Conservation (phyloP, 2,329 filamentous ascomycete genomes). For the Botrytis squamosa region DNA sequence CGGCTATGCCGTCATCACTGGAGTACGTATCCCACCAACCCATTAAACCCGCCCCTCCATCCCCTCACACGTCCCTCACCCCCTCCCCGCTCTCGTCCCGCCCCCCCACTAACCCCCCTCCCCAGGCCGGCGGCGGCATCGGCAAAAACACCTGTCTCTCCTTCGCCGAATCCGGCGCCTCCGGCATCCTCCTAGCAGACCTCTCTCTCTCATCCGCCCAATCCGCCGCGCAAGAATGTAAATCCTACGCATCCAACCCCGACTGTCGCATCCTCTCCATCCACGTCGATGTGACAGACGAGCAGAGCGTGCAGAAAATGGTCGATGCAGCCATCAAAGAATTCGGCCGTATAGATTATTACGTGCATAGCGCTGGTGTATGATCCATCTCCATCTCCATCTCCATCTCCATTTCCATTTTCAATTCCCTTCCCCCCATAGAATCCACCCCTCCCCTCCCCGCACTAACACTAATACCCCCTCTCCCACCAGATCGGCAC, state of each 20-base stretch:
- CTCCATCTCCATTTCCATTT: too few species aligned
- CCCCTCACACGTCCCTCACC: too few species aligned
- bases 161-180: slow-evolving; percentile 5
- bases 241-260: slow-evolving; percentile 31
- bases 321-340: slow-evolving; percentile 40
- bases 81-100: accelerated
- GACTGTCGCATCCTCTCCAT: slow-evolving; percentile 31
- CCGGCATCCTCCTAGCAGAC: slow-evolving; percentile 36
- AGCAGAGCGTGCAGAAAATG: slow-evolving; percentile 26
- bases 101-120: not conserved
- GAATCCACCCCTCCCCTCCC: too few species aligned
- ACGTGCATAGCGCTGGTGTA: slow-evolving; percentile 50
- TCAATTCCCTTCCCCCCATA: too few species aligned
- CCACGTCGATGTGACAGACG: slow-evolving; percentile 24
- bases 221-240: slow-evolving; percentile 31
- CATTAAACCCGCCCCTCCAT: too few species aligned
- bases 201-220: slow-evolving; percentile 22
- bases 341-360: slow-evolving; percentile 53
- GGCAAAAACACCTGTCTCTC: not conserved
- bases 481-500: too few species aligned
- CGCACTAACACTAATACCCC: too few species aligned
- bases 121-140: not conserved
- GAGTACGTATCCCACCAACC: not conserved
- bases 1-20: not conserved
- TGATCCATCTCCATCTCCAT: accelerated